phyloP scores from a whole-genome alignment of 2,329 filamentous ascomycete genomes.

The Alternaria sp. region DNA sequence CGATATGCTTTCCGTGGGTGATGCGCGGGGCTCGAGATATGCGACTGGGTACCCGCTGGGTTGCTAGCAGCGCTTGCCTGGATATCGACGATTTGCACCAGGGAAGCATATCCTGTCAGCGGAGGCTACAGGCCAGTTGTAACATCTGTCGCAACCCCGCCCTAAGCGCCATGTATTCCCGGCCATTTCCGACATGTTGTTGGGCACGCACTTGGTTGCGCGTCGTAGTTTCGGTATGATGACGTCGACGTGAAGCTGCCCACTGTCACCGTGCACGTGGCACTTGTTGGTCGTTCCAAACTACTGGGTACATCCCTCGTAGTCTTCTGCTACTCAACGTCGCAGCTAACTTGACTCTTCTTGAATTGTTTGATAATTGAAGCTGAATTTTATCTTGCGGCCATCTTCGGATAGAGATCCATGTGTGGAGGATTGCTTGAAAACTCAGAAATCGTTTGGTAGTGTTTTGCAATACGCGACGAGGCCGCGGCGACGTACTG shows the following conservation, averaged over 20 bases:
- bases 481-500: neutral
- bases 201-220: neutral
- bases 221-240: conserved; percentile 5
- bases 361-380: neutral
- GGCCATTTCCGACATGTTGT: neutral
- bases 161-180: neutral
- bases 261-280: neutral
- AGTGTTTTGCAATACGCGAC: neutral
- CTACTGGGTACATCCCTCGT: neutral
- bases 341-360: neutral
- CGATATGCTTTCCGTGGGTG: neutral
- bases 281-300: neutral
- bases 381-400: neutral
- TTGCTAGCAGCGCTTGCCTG: too few relatives aligned
- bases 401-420: too few relatives aligned
- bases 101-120: neutral
- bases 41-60: neutral
- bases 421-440: neutral
- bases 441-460: neutral
- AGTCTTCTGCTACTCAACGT: neutral
- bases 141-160: neutral
- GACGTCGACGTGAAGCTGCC: conserved; percentile 4
- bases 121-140: neutral
- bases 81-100: neutral
- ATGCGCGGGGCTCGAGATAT: neutral